These are phyloP conservation scores for Avena eriantha DNA, from an alignment of 176 grass and related monocot species.

Conservation along the genomic window DNA sequence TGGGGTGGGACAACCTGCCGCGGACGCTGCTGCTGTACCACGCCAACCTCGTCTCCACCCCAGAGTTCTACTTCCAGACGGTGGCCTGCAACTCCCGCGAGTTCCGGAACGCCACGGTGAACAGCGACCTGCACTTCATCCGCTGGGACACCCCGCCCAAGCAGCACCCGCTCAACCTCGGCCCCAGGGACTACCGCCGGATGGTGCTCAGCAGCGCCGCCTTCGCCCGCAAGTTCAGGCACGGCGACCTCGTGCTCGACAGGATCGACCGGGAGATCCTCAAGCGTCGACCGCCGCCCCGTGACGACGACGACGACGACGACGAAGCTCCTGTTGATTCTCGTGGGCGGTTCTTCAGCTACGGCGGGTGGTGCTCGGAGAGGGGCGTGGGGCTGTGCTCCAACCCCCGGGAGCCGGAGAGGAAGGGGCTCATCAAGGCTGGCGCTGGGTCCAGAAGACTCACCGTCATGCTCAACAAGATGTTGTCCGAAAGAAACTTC, in stretches of 20 bases:
- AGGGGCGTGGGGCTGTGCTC: slow-evolving; percentile 50
- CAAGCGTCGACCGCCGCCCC: slow-evolving; percentile 30
- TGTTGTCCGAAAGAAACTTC: slow-evolving; percentile 47
- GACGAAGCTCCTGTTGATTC: not conserved
- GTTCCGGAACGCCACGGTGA: slow-evolving; percentile 73
- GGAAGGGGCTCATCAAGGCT: slow-evolving; percentile 57
- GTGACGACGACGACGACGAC: not conserved
- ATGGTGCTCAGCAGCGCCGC: slow-evolving; percentile 74
- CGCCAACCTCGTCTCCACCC: slow-evolving; percentile 88
- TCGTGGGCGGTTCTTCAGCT: slow-evolving; percentile 53
- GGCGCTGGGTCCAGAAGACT: slow-evolving; percentile 80
- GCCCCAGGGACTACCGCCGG: slow-evolving; percentile 68
- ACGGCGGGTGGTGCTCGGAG: slow-evolving; percentile 89
- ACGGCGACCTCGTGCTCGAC: slow-evolving; percentile 72
- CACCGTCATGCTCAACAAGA: slow-evolving; percentile 63
- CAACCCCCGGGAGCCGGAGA: slow-evolving; percentile 25
- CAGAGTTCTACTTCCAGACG: slow-evolving; percentile 99
- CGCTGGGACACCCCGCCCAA: slow-evolving; percentile 90
- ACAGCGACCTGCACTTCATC: slow-evolving; percentile 88
- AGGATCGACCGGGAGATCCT: slow-evolving; percentile 89
- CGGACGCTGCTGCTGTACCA: slow-evolving; percentile 90
- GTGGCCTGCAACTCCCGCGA: slow-evolving; percentile 81
- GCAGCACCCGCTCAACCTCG: slow-evolving; percentile 88
- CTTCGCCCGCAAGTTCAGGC: slow-evolving; percentile 84
- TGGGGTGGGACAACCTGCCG: slow-evolving; percentile 93